Evolutionary conservation across 1,284 basidiomycete genomes (phyloP), one percentile per base, ranked within the genome.

Genomic region (Earliella scabrosa): DNA sequence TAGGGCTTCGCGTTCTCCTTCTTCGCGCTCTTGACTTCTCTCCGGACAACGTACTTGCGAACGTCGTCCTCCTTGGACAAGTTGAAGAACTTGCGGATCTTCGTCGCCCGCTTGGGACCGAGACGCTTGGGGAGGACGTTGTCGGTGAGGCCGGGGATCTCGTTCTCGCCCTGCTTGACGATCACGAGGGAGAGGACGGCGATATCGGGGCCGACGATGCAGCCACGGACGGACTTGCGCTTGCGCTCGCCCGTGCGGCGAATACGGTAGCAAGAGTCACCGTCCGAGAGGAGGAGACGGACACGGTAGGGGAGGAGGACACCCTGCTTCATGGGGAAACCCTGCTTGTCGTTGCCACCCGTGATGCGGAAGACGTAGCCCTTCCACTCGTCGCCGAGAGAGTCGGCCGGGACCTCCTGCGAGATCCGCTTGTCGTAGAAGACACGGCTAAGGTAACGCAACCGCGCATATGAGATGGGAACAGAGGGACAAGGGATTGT

Each of bases 261-360:
- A 67, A 83, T 77, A 70, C 97, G 94, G 87, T 95, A 98, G 87
- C 97, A 98, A 35, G 95, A 97, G 87, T 98, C 95, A 61, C 95
- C 95, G 75, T 95, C 93, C 66, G 92, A 75, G 73, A 99, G 93
- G 70, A 98, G 92, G 64, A 99, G 92, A 62, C 88, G 85, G 69
- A 97, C 94, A 86, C 97, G 95, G 82, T 95, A 77, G 65, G 94
- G 93, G 69, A 96, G 85, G 65, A 99, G 90, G 70, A 98, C 93
- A 84, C 96, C 97, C 82, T 98, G 97, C 82, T 98, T 98, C 95
- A 98, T 98, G 52, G 95, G 95, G 87, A 97, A 97, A 77, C 93
- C 92, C 75, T 93, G 92, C 80, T 93, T 95, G 85, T 97, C 94
- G 82, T 97, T 96, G 62, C 94, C 94, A 71, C 97, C 96, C 45